A percentile compares a stretch with the other conserved stretches of the same genome.
Conservation (phyloP, 2,329 filamentous ascomycete genomes). For the Fusarium verrucosum region DNA sequence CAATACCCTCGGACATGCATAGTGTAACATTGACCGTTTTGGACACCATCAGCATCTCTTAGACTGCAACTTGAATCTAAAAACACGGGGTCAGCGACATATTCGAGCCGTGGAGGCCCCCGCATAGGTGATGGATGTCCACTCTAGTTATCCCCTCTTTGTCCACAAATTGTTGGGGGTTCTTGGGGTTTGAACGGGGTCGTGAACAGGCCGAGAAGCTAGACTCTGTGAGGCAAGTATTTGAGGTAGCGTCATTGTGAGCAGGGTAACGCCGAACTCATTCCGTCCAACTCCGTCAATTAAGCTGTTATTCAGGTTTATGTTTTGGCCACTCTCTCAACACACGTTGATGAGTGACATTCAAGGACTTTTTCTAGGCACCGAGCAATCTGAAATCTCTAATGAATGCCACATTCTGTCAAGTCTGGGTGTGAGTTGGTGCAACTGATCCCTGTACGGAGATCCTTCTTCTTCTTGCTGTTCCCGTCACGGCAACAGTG, state of each 20-base stretch:
- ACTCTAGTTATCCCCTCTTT: conserved; percentile 2
- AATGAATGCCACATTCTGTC: conserved; percentile 6
- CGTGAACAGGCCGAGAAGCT: conserved; percentile 12
- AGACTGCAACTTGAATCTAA: conserved; percentile 16
- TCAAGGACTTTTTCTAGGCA: conserved; percentile 7
- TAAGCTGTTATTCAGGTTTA: conserved; percentile 10
- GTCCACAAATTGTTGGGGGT: conserved; percentile 24
- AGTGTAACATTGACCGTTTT: conserved; percentile 26
- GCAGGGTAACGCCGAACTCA: conserved; percentile 34
- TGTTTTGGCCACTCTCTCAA: conserved; percentile 17
- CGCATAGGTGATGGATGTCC: not conserved
- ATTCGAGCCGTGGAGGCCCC: conserved; percentile 30
- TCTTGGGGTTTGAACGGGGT: conserved; percentile 32
- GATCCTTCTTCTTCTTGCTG: conserved; percentile 18
- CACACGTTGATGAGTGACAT: conserved; percentile 21
- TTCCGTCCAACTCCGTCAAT: conserved; percentile 12
- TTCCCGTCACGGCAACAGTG: not conserved
- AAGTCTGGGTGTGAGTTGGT: conserved; percentile 13
- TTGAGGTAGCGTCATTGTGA: conserved; percentile 17
- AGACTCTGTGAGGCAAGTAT: conserved; percentile 23
- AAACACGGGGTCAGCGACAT: conserved; percentile 36
- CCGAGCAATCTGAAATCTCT: conserved; percentile 9
- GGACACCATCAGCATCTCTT: conserved; percentile 11
- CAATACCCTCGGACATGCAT: conserved; percentile 1
- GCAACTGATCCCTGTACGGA: conserved; percentile 13